Conservation (phyloP, 164 flowering plant species). For the Stephania japonica region DNA sequence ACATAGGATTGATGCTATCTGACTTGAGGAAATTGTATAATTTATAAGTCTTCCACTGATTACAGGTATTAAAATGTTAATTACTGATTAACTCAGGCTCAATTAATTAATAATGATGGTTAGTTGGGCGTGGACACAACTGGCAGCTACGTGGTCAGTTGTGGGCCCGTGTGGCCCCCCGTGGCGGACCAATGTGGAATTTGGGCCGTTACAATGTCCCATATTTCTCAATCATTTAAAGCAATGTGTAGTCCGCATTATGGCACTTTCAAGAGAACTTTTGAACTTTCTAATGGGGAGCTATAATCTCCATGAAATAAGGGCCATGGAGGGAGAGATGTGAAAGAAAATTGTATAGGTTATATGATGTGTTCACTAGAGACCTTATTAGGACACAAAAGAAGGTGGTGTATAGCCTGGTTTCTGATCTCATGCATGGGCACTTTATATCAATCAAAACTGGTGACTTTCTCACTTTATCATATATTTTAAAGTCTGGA, state of each 20-base stretch:
- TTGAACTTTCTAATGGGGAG: constrained; percentile 1
- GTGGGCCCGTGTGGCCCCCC: too few species aligned
- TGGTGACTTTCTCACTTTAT: not conserved
- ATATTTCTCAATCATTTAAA: not conserved
- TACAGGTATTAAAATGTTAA: too few species aligned
- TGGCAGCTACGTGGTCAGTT: too few species aligned
- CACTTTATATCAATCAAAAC: not conserved
- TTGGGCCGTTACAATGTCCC: too few species aligned
- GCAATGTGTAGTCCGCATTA: not conserved
- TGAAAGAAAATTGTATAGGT: too few species aligned
- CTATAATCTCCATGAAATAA: constrained; percentile 4
- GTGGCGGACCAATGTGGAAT: too few species aligned
- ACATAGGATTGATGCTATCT: too few species aligned
- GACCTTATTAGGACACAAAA: not conserved
- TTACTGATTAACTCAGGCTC: too few species aligned
- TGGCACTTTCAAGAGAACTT: not conserved
- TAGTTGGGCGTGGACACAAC: too few species aligned
- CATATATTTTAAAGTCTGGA: not conserved
- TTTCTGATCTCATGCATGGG: not conserved
- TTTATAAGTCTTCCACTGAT: too few species aligned
- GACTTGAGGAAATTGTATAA: too few species aligned
- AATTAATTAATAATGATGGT: too few species aligned
- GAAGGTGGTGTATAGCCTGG: not conserved
- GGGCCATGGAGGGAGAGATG: not conserved
- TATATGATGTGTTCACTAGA: not conserved